Percentiles rank a stretch among this genome's conserved stretches.
Evolutionary conservation across 2,329 filamentous ascomycete species (phyloP).

Genomic region (Anthostomella pinea): DNA sequence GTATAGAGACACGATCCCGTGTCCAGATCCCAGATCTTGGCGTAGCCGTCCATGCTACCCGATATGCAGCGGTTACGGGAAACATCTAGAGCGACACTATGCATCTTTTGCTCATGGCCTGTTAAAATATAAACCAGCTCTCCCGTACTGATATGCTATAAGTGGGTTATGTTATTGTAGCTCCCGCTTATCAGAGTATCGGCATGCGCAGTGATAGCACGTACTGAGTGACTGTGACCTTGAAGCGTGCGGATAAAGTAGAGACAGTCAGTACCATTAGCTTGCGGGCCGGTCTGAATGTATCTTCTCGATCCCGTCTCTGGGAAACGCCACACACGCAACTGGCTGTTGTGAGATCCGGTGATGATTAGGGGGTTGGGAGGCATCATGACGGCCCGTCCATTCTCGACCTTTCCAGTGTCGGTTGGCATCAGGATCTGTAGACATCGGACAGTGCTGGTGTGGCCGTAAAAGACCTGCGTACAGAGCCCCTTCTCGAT

Average conservation of each 20-base stretch:
- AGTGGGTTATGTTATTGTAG: conserved; percentile 91
- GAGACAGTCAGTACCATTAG: conserved; percentile 76
- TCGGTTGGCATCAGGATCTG: conserved; percentile 89
- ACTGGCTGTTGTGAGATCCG: conserved; percentile 88
- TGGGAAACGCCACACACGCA: conserved; percentile 92
- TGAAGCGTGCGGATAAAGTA: conserved; percentile 87
- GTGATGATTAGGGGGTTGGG: conserved; percentile 96
- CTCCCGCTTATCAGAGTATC: conserved; percentile 97
- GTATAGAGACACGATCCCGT: conserved; percentile 84
- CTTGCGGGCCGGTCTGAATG: conserved; percentile 73
- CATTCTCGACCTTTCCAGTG: conserved; percentile 68
- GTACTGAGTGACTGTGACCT: conserved; percentile 90
- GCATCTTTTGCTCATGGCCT: conserved; percentile 90
- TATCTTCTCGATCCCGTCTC: conserved; percentile 73
- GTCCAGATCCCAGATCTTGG: conserved; percentile 95
- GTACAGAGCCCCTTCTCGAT: conserved; percentile 90
- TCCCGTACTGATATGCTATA: conserved; percentile 96
- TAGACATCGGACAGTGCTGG: conserved; percentile 91
- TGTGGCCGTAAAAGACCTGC: conserved; percentile 96
- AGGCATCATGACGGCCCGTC: conserved; percentile 81
- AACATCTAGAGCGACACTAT: conserved; percentile 92
- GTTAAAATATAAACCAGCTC: conserved; percentile 80
- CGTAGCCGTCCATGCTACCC: conserved; percentile 95
- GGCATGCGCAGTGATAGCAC: conserved; percentile 90
- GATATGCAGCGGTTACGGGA: conserved; percentile 93